Base-by-base conservation (phyloP, 257 asterid genomes). In the Nicotiana benthamiana region DNA sequence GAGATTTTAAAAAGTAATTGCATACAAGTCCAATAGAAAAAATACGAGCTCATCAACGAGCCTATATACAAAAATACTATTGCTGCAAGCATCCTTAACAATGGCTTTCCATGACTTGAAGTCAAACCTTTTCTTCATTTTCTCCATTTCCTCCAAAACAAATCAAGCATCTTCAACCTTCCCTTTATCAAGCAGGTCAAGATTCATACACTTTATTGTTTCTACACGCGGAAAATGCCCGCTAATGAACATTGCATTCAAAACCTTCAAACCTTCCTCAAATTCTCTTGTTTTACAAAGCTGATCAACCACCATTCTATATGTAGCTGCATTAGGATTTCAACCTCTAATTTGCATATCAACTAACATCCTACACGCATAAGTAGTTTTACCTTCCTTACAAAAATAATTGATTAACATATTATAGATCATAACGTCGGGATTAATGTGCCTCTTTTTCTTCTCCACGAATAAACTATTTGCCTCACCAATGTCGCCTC, bases 71-170 rank as follows among this genome's bases (percentile, higher is more conserved):
- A 53, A 40, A 30, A 72, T 43, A 68, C 79, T 82, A 60, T 81
- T 84, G 80, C 60, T 10, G 83, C 97, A 91, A 54, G 77, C 62
- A 75, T 87, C 91, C 52, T 57, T 83, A 81, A 89, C 90, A 10
- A 92, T 57, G 67, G 75, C 85, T 75, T 91, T 93, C 97, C 97
- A 94, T 36, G 91, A 86, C 12, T 81, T 87, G 53, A 57, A 75
- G 46, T 87, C 89, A 5, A 91, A 84, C 77, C 83, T 70, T 85
- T 87, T 80, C 63, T 85, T 87, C 86, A 90, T 88, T 86, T 85
- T 93, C 81, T 80, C 82, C 97, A 90, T 92, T 90, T 90, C 97
- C 86, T 90, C 93, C 82, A 94, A 84, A 82, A 94, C 84, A 57
- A 89, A 94, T 79, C 88, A 78, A 1, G 88, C 93, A 57, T 86